Evolutionary conservation across 2,329 filamentous ascomycete species (phyloP).

Genomic region (Ramularia collo-cygni): DNA sequence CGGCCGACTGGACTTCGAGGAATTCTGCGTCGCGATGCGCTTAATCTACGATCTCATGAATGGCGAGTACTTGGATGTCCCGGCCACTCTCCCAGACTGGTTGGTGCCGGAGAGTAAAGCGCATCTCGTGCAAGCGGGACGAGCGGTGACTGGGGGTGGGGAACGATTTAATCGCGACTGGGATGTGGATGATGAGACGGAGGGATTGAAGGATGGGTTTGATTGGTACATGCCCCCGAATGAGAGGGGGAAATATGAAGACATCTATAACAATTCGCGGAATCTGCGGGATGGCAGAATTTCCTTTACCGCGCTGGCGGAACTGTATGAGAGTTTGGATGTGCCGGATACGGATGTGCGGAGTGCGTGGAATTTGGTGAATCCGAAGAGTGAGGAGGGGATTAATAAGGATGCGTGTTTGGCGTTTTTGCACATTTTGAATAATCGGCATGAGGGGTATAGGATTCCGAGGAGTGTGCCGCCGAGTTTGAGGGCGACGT

Average conservation of each 20-base stretch:
- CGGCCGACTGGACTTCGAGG: slow-evolving; percentile 96
- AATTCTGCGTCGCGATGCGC: slow-evolving; percentile 98
- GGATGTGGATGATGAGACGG: slow-evolving; percentile 69
- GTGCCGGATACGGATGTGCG: slow-evolving; percentile 72
- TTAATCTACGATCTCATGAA: slow-evolving; percentile 97
- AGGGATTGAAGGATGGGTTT: slow-evolving; percentile 88
- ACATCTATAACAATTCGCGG: slow-evolving; percentile 90
- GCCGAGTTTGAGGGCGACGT: slow-evolving; percentile 80
- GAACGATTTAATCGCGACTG: slow-evolving; percentile 77
- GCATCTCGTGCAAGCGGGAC: slow-evolving; percentile 76
- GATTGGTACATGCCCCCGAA: slow-evolving; percentile 98
- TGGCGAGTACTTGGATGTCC: slow-evolving; percentile 89
- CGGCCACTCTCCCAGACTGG: slow-evolving; percentile 81
- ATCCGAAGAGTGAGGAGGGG: slow-evolving; percentile 71
- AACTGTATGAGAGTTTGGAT: slow-evolving; percentile 75
- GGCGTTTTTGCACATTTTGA: slow-evolving; percentile 93
- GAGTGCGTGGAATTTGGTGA: slow-evolving; percentile 95
- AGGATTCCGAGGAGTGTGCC: slow-evolving; percentile 88
- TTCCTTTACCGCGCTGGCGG: slow-evolving; percentile 67
- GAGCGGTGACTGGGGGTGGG: slow-evolving; percentile 71
- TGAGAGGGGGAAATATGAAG: slow-evolving; percentile 91
- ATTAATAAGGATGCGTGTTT: slow-evolving; percentile 94
- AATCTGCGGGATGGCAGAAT: slow-evolving; percentile 69
- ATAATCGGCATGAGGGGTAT: slow-evolving; percentile 90
- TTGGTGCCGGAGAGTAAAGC: slow-evolving; percentile 92